A percentile compares a stretch with the other conserved stretches of the same genome.
Evolutionary conservation across 345 rosid genomes (phyloP).

Genomic region (Eucalyptus curtisii): DNA sequence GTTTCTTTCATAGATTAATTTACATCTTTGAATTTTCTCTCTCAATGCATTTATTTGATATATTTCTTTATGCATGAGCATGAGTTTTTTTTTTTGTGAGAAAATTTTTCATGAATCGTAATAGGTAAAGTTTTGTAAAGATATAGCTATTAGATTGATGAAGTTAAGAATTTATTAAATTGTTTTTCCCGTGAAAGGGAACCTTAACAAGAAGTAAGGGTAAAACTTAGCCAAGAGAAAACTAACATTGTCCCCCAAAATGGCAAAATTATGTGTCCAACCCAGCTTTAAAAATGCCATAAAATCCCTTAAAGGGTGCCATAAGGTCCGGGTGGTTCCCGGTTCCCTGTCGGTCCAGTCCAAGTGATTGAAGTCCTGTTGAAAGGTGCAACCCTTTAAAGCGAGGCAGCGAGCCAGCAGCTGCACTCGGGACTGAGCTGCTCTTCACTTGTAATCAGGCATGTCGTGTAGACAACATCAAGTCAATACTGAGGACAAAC

Average conservation of each 20-base stretch:
- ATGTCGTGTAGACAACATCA: background rate
- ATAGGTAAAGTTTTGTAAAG: background rate
- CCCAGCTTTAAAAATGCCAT: background rate
- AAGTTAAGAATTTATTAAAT: background rate
- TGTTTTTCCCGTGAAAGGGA: background rate
- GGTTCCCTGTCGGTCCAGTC: no score
- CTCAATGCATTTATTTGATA: background rate
- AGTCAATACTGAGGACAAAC: background rate
- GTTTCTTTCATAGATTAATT: background rate
- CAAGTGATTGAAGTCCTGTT: no score
- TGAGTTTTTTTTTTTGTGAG: background rate
- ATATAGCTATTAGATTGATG: background rate
- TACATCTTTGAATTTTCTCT: background rate
- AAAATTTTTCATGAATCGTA: background rate
- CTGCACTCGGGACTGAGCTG: background rate
- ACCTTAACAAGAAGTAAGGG: background rate
- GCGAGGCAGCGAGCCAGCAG: background rate
- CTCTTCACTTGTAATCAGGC: background rate
- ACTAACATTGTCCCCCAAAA: background rate
- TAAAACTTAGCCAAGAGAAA: background rate
- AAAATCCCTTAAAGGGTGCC: background rate
- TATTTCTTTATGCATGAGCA: background rate
- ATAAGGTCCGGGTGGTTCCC: no score
- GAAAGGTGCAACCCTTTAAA: no score
- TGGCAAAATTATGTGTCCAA: background rate